Percentiles rank a stretch among this genome's conserved stretches.
Evolutionary conservation across 768 basidiomycete species (phyloP).

Genomic region (Podaxis pistillaris): DNA sequence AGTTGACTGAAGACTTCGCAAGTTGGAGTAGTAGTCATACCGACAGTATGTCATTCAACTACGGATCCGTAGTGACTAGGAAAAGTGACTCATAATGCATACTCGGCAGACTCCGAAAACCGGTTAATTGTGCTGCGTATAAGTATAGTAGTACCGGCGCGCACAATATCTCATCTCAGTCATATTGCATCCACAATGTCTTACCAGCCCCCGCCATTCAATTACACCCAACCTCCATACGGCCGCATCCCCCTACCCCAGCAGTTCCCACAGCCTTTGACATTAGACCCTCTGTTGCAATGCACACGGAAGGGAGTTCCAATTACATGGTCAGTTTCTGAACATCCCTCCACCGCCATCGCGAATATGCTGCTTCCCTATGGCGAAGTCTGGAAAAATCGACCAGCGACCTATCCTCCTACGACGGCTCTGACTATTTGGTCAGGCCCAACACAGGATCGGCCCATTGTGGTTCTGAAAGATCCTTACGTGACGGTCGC

Average conservation of each 20-base stretch:
- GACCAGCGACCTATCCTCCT: conserved; percentile 4
- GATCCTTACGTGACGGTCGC: conserved; percentile 9
- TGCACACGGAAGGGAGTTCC: not conserved
- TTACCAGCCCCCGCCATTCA: not conserved
- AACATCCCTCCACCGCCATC: conserved; percentile 1
- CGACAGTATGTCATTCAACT: not conserved
- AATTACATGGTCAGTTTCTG: conserved; percentile 8
- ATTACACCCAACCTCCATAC: not conserved
- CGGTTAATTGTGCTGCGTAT: not conserved
- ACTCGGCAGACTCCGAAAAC: not conserved
- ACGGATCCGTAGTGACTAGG: conserved; percentile 14
- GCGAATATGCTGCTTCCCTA: conserved; percentile 3
- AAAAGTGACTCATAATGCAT: conserved; percentile 6
- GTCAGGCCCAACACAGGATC: conserved; percentile 1
- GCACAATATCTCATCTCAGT: not conserved
- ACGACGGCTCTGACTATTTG: conserved; percentile 2
- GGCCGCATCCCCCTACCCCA: not conserved
- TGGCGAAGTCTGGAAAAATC: not conserved
- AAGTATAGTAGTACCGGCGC: not conserved
- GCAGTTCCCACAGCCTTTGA: not conserved
- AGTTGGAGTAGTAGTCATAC: not conserved
- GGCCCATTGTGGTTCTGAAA: conserved; percentile 5
- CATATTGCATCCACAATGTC: conserved; percentile 7
- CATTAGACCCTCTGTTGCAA: conserved; percentile 1
- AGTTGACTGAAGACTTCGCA: not conserved